phyloP scores from a whole-genome alignment of 176 grass and related monocot genomes.

The Triticum monococcum region DNA sequence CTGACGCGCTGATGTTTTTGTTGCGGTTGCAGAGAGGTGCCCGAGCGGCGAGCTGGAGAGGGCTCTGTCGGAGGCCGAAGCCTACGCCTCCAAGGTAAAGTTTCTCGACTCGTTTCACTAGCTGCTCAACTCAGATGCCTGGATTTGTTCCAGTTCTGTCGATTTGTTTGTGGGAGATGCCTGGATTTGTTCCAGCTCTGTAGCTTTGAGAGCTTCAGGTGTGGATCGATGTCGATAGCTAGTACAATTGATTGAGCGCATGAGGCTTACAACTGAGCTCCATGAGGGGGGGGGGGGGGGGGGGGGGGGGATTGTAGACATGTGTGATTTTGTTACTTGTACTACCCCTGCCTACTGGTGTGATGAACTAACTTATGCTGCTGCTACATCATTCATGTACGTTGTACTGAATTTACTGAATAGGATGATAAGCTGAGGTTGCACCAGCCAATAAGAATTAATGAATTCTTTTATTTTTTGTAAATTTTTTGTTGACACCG shows the following conservation, averaged over 20 bases:
- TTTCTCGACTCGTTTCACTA: background rate
- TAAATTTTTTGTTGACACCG: too few relatives aligned
- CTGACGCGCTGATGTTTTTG: background rate
- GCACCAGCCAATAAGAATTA: background rate
- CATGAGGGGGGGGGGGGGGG: background rate
- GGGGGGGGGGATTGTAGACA: background rate
- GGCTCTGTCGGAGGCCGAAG: conserved; percentile 53
- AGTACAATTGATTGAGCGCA: background rate
- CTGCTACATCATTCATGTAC: background rate
- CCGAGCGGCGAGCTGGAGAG: conserved; percentile 37
- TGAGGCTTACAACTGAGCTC: background rate
- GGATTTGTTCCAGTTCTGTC: background rate
- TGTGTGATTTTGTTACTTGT: background rate
- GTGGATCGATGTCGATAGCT: background rate
- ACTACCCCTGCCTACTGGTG: background rate
- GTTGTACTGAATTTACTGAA: background rate
- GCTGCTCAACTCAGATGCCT: background rate
- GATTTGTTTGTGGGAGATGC: background rate
- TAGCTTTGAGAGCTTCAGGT: background rate
- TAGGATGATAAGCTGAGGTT: background rate
- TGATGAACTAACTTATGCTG: background rate
- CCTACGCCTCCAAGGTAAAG: conserved; percentile 55
- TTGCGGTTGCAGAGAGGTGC: conserved; percentile 18
- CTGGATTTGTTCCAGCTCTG: background rate
- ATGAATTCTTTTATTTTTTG: too few relatives aligned